phyloP scores from a whole-genome alignment of 2,329 filamentous ascomycete genomes.

The Aspergillus uvarum region DNA sequence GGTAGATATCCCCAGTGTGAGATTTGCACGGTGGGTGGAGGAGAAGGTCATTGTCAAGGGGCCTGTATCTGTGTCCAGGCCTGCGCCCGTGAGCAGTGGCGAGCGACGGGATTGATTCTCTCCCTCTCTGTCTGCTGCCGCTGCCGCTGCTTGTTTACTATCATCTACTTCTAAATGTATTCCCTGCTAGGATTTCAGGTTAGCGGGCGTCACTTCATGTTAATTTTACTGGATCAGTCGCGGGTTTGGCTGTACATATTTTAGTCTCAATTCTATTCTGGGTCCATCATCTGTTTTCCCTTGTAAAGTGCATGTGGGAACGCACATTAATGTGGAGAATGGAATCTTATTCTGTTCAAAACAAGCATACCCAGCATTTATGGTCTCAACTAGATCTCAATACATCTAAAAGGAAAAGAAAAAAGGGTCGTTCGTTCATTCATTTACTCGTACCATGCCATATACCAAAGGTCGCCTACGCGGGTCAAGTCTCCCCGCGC shows the following conservation, averaged over 20 bases:
- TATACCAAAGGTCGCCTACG: constrained; percentile 11
- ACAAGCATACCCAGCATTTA: too few relatives aligned
- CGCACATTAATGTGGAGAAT: too few relatives aligned
- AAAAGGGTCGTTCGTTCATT: constrained; percentile 28
- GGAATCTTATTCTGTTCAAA: too few relatives aligned
- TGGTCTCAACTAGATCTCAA: too few relatives aligned
- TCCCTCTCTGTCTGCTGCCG: not conserved
- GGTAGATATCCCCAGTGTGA: constrained; percentile 54
- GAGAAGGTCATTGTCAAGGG: constrained; percentile 29
- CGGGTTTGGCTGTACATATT: not conserved
- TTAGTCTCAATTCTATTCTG: not conserved
- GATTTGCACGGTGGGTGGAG: constrained; percentile 53
- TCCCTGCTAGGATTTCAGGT: not conserved
- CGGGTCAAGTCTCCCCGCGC: not conserved
- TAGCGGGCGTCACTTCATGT: constrained; percentile 10
- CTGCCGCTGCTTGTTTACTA: not conserved
- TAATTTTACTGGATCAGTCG: not conserved
- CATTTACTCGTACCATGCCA: constrained; percentile 34
- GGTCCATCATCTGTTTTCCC: not conserved
- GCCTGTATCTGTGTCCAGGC: not conserved
- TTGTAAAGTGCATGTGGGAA: too few relatives aligned
- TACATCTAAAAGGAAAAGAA: not conserved
- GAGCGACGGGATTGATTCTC: constrained; percentile 8
- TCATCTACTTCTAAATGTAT: not conserved
- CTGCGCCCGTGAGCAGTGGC: not conserved